Evolutionary conservation across 768 basidiomycete genomes (phyloP).

Genomic region (Pleurotus pulmonarius): DNA sequence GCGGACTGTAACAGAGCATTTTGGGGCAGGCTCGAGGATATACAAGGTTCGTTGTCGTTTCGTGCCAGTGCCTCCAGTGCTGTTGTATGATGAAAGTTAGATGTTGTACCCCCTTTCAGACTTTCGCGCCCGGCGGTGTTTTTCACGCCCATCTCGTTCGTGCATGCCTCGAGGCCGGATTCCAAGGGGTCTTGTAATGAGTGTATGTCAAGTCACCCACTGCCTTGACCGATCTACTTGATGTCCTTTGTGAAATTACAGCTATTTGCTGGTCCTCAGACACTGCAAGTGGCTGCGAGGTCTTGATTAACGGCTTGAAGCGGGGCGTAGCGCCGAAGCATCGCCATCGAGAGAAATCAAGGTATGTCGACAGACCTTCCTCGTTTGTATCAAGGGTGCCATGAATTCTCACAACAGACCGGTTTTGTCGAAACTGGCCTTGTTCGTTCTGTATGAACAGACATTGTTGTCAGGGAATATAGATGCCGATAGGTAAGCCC

Average conservation of each 20-base stretch:
- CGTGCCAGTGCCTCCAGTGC: not conserved
- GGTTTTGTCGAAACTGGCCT: slow-evolving; percentile 44
- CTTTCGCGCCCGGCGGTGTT: slow-evolving; percentile 46
- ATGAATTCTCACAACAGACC: slow-evolving; percentile 36
- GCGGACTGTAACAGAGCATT: slow-evolving; percentile 72
- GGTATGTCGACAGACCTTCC: slow-evolving; percentile 34
- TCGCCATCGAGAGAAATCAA: slow-evolving; percentile 55
- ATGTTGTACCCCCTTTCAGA: slow-evolving; percentile 30
- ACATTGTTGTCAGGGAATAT: slow-evolving; percentile 9
- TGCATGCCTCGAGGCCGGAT: slow-evolving; percentile 34
- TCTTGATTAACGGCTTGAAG: slow-evolving; percentile 76
- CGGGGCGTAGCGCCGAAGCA: slow-evolving; percentile 76
- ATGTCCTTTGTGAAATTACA: slow-evolving; percentile 19
- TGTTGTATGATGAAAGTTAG: no score
- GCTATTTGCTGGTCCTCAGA: slow-evolving; percentile 73
- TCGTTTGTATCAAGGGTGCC: not conserved
- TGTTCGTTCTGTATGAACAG: slow-evolving; percentile 43
- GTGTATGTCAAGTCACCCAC: slow-evolving; percentile 35
- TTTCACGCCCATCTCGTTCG: slow-evolving; percentile 61
- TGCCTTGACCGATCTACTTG: not conserved
- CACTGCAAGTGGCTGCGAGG: slow-evolving; percentile 42
- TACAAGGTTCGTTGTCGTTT: slow-evolving; percentile 34
- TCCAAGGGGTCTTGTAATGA: slow-evolving; percentile 61
- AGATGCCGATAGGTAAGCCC: no score
- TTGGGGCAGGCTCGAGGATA: slow-evolving; percentile 44